These are phyloP conservation scores for Hanseniaspora thailandica DNA, from an alignment of 805 yeast species.

Conservation along the genomic window DNA sequence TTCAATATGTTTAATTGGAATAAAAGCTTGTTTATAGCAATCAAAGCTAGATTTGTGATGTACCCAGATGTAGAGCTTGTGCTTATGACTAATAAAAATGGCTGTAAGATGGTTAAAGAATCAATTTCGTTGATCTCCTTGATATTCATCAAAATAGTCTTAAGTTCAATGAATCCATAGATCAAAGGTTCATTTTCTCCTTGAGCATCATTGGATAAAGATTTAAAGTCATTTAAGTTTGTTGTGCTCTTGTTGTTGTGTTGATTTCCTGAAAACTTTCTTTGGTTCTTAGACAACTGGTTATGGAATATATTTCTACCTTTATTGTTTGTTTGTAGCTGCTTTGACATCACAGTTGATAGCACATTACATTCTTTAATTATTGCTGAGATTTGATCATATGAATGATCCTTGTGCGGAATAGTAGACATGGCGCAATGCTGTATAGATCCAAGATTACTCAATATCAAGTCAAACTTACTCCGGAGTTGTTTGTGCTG, in stretches of 20 bases:
- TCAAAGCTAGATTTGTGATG: slow-evolving; percentile 71
- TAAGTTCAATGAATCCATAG: slow-evolving; percentile 66
- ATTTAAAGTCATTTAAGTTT: slow-evolving; percentile 17
- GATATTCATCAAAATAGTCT: slow-evolving; percentile 54
- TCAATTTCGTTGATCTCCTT: slow-evolving; percentile 46
- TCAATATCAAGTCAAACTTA: too few species aligned
- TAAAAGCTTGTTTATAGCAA: slow-evolving; percentile 62
- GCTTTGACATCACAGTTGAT: slow-evolving; percentile 58
- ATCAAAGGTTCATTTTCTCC: slow-evolving; percentile 48
- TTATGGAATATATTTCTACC: neutral
- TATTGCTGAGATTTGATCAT: slow-evolving; percentile 71
- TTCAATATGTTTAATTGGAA: slow-evolving; percentile 52
- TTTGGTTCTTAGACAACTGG: neutral
- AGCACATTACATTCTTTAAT: slow-evolving; percentile 80
- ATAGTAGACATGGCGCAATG: neutral
- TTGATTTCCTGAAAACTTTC: neutral
- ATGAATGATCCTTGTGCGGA: slow-evolving; percentile 27
- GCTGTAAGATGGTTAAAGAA: slow-evolving; percentile 64
- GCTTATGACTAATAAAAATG: slow-evolving; percentile 72
- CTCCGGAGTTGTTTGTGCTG: too few species aligned
- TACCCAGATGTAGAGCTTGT: slow-evolving; percentile 77
- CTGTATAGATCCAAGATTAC: neutral
- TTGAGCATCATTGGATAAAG: slow-evolving; percentile 17
- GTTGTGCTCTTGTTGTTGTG: slow-evolving; percentile 14
- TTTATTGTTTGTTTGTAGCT: neutral